Base-by-base conservation (phyloP, 2,329 filamentous ascomycete genomes). In the Hymenoscyphus fructigenus region DNA sequence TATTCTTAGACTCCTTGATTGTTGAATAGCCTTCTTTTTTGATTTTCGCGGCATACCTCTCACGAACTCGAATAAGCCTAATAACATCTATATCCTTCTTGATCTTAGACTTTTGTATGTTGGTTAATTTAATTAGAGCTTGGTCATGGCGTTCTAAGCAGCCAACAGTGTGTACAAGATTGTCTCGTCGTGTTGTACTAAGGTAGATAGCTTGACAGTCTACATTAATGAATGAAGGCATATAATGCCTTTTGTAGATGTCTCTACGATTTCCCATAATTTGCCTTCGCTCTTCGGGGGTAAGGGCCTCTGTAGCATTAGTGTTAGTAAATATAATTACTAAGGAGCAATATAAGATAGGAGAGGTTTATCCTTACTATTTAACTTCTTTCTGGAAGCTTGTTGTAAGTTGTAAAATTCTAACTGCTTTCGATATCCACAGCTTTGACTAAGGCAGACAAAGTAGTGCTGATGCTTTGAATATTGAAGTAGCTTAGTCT, bases 401-500 rank as follows among this genome's bases (percentile, higher is more conserved):
- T 65, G 65, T 57, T 61, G 59, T 32, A 73, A 59, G 67, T 72
- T 58, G 60, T 74, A 74, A n/a, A 62, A 73, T 64, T 74, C 57
- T 32, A 73, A 67, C 58, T 47, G 57, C 63, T 74, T 74, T 62
- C 62, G 44, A 67, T 65, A 73, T 20, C 68, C 63, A 60, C 63
- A 65, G 3, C 61, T 69, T 75, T 55, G 74, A 70, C 53, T 74
- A 76, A 70, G 70, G 76, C 60, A 78, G 76, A 64, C 75, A 74
- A 29, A 67, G 78, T 55, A 60, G 73, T 64, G 76, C 77, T 32
- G 75, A 76, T 28, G 76, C 72, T 81, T 80, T 62, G 65, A 76
- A 63, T 82, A 82, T 63, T 77, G 75, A 12, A 81, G 71, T 28
- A 62, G 41, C 59, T 69, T 68, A 17, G 67, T 69, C 60, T 71